Evolutionary conservation across 495 filamentous ascomycete genomes (phyloP), one percentile per base, ranked within the genome.

Genomic region (Penicilliopsis zonata): DNA sequence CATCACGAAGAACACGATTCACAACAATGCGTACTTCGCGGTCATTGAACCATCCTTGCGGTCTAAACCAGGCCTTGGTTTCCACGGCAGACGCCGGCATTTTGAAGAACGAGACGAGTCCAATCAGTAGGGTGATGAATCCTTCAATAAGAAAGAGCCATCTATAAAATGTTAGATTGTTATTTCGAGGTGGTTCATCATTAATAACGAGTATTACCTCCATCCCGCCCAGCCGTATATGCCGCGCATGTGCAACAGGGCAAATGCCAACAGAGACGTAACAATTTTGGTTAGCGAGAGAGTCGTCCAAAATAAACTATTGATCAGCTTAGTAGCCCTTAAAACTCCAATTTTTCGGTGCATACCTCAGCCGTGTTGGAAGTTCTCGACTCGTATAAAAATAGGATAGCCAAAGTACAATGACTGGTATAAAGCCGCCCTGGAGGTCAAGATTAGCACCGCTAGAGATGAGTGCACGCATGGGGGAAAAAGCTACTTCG

Each of bases 361-460:
- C n/a, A n/a, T n/a, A n/a, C n/a, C n/a, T n/a, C n/a, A 80, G 58
- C 0, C 75, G 72, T 10, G 72, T 53, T 0, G 76, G 67, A 17
- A 86, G 56, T 41, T 80, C 78, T 5, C 61, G 50, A 27, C 69
- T 63, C 31, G 57, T 80, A 44, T 74, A 80, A 45, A 80, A 86
- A 49, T 83, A 83, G 1, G 72, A 74, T 4, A 83, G 58, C 37
- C 80, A 82, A 0, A 82, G 42, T 24, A 74, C 52, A n/a, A 23
- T 65, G 57, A 33, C 63, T 61, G 30, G 61, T 79, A 43, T 74
- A 80, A 43, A 79, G 83, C 49, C 10, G n/a, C 14, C 25, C 4
- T 27, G 10, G 10, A n/a, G 25, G 25, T 12, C 25, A 5, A 27
- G 4, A 5, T 27, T 4, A n/a, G 6, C 21, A n/a, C 6, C 21